Percentiles rank a stretch among this genome's conserved stretches.
Conservation (phyloP, 768 basidiomycete species). For the Tulasnella sp. region DNA sequence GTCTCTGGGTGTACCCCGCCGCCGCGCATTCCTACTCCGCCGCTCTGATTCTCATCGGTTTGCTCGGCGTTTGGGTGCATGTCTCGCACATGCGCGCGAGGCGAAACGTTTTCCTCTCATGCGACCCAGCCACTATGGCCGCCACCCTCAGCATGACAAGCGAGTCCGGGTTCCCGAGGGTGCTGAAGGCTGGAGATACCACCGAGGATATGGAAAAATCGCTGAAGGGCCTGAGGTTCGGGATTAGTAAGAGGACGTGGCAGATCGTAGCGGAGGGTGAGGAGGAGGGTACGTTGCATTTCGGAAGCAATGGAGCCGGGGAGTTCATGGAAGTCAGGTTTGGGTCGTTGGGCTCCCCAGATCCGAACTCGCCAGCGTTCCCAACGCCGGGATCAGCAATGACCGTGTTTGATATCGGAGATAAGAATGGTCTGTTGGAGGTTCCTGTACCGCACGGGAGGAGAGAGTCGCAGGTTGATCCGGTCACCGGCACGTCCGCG, state of each 20-base stretch:
- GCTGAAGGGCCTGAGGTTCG: slow-evolving; percentile 4
- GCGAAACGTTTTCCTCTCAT: neutral
- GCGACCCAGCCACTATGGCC: neutral
- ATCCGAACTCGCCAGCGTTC: no score
- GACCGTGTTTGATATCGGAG: no score
- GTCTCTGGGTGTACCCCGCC: slow-evolving; percentile 6
- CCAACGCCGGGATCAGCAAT: no score
- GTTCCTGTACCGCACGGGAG: no score
- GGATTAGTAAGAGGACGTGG: slow-evolving; percentile 5
- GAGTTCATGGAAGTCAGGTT: neutral
- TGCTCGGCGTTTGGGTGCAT: neutral
- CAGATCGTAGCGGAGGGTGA: neutral
- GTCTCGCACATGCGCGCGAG: neutral
- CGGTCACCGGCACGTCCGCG: no score
- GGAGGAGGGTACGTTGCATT: neutral
- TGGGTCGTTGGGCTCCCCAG: neutral
- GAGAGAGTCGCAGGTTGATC: no score
- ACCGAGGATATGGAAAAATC: neutral
- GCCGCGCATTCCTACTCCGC: slow-evolving; percentile 1
- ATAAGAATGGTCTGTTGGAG: no score
- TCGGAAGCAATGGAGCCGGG: neutral
- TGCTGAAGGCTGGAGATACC: slow-evolving; percentile 4
- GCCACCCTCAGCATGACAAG: slow-evolving; percentile 1
- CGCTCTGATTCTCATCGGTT: neutral
- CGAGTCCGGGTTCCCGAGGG: neutral